Evolutionary conservation across 805 yeast species (phyloP).

Genomic region (Nakazawaea ambrosiae): DNA sequence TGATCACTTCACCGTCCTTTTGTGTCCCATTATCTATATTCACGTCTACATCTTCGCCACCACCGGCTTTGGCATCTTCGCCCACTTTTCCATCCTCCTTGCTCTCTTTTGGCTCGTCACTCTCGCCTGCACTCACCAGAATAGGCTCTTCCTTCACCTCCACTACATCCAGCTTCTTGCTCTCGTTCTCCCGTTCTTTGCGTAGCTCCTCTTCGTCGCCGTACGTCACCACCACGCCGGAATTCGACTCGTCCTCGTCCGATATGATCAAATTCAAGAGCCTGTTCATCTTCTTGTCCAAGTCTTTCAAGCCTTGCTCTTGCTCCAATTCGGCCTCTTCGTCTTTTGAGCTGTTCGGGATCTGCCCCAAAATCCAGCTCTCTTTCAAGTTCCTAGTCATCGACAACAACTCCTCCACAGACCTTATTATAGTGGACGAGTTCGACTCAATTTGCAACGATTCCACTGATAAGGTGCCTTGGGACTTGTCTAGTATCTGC

Average conservation of each 20-base stretch:
- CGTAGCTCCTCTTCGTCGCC: constrained; percentile 1
- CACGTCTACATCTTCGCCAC: neutral
- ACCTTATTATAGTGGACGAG: constrained; percentile 40
- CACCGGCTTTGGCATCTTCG: neutral
- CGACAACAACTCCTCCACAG: constrained; percentile 44
- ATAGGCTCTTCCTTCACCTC: neutral
- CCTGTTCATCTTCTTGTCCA: constrained; percentile 28
- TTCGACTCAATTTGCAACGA: constrained; percentile 49
- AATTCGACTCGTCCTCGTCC: neutral
- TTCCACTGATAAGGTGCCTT: constrained; percentile 39
- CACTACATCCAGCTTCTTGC: neutral
- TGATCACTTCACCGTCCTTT: neutral
- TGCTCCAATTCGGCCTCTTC: constrained; percentile 15
- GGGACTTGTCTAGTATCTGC: constrained; percentile 22
- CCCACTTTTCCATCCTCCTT: neutral
- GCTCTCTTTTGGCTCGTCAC: neutral
- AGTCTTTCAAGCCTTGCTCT: constrained; percentile 23
- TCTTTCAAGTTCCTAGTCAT: constrained; percentile 45
- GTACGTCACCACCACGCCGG: neutral
- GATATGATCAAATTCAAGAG: constrained; percentile 19
- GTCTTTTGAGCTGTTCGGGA: constrained; percentile 25
- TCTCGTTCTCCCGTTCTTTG: neutral
- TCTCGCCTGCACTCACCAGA: neutral
- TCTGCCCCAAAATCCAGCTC: constrained; percentile 51
- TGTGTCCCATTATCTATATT: neutral